Percentiles rank a stretch among this genome's conserved stretches.
phyloP scores from a whole-genome alignment of 208 protist species.

The Trichomonas gallinae region DNA sequence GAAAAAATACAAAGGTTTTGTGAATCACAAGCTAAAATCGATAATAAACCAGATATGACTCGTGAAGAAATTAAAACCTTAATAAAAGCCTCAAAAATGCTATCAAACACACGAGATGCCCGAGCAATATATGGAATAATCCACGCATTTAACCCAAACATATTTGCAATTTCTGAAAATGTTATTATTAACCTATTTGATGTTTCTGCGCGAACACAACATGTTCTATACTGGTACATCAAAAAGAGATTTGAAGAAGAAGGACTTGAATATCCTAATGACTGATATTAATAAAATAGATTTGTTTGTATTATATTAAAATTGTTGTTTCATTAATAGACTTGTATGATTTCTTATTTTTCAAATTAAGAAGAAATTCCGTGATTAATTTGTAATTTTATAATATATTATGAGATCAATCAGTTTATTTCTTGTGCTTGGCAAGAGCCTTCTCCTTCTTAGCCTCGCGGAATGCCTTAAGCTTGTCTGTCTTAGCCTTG shows the following conservation, averaged over 20 bases:
- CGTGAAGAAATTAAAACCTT: not conserved
- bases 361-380: too few species aligned
- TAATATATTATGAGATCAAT: not conserved
- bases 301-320: too few species aligned
- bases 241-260: not conserved
- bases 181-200: not conserved
- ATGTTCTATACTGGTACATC: not conserved
- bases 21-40: not conserved
- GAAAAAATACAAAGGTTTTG: not conserved
- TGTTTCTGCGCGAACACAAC: not conserved
- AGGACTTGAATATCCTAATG: not conserved
- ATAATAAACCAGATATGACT: not conserved
- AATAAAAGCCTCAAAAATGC: not conserved
- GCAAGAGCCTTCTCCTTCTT: not conserved
- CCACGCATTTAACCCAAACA: not conserved
- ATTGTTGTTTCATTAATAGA: too few species aligned
- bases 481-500: not conserved
- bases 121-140: not conserved
- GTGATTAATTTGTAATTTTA: too few species aligned
- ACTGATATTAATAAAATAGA: not conserved
- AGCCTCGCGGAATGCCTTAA: not conserved
- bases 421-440: conserved; percentile 10
- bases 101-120: not conserved
- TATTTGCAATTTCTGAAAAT: not conserved
- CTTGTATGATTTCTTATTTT: too few species aligned